These are phyloP conservation scores for Penicillium concentricum DNA, from an alignment of 2,329 filamentous ascomycete species.

Conservation along the genomic window DNA sequence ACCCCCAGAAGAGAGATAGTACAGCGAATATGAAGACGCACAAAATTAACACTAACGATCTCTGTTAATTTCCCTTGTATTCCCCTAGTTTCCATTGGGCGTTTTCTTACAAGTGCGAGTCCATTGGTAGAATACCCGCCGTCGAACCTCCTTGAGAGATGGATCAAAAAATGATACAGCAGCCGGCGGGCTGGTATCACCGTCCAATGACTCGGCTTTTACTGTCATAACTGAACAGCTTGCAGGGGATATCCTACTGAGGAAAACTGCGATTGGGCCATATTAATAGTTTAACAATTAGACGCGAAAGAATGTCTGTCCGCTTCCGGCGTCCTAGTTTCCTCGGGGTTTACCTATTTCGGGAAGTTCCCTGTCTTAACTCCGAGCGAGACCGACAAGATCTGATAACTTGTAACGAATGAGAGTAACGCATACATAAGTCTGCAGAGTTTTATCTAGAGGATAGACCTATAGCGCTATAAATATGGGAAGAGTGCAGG, in stretches of 20 bases:
- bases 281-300: background rate
- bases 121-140: constrained; percentile 24
- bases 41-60: constrained; percentile 41
- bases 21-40: constrained; percentile 57
- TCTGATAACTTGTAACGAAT: background rate
- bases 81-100: background rate
- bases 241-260: background rate
- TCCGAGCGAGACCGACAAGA: background rate
- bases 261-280: background rate
- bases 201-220: background rate
- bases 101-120: constrained; percentile 22
- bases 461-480: background rate
- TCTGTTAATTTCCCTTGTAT: constrained; percentile 3
- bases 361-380: constrained; percentile 2
- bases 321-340: constrained; percentile 11
- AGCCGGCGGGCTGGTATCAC: constrained; percentile 4
- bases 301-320: background rate
- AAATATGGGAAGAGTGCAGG: background rate
- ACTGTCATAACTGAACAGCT: background rate
- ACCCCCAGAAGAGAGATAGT: constrained; percentile 62
- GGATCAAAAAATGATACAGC: constrained; percentile 31
- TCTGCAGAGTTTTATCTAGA: background rate
- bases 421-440: background rate
- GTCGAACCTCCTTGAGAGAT: constrained; percentile 22
- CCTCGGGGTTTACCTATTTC: constrained; percentile 6